Percentiles rank a stretch among this genome's conserved stretches.
Evolutionary conservation across 2,329 filamentous ascomycete species (phyloP).

Genomic region (Alternaria gaisen): DNA sequence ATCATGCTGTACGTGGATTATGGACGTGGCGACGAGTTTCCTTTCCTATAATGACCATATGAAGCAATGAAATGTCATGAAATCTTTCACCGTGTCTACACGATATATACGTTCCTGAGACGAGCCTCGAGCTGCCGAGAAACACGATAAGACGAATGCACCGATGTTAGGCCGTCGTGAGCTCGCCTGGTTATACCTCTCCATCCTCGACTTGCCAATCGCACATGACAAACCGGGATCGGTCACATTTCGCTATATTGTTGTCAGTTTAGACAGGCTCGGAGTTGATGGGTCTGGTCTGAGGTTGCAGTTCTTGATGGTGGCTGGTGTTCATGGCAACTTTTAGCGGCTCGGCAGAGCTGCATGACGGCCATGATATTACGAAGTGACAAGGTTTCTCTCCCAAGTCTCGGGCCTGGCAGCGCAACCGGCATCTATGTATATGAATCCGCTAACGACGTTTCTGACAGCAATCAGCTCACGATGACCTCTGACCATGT

Average conservation of each 20-base stretch:
- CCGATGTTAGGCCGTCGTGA: background rate
- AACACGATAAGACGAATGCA: background rate
- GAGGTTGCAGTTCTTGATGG: background rate
- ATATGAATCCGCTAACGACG: background rate
- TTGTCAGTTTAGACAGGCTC: background rate
- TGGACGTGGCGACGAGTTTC: background rate
- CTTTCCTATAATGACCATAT: background rate
- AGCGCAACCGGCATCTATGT: background rate
- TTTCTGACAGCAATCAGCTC: background rate
- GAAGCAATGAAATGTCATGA: background rate
- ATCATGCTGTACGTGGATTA: background rate
- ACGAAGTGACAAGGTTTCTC: background rate
- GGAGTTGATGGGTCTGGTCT: background rate
- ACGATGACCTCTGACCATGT: background rate
- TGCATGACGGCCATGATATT: background rate
- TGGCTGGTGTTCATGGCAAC: background rate
- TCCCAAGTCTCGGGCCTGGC: background rate
- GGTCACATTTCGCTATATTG: background rate
- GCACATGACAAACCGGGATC: background rate
- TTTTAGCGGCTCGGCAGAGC: constrained; percentile 1
- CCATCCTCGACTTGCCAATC: background rate
- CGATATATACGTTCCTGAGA: background rate
- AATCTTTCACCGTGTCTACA: background rate
- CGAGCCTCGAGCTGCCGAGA: background rate
- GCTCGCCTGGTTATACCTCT: background rate